Evolutionary conservation across 2,329 filamentous ascomycete species (phyloP), one percentile per base, ranked within the genome.

Genomic region (Cucurbitaria berberidis): DNA sequence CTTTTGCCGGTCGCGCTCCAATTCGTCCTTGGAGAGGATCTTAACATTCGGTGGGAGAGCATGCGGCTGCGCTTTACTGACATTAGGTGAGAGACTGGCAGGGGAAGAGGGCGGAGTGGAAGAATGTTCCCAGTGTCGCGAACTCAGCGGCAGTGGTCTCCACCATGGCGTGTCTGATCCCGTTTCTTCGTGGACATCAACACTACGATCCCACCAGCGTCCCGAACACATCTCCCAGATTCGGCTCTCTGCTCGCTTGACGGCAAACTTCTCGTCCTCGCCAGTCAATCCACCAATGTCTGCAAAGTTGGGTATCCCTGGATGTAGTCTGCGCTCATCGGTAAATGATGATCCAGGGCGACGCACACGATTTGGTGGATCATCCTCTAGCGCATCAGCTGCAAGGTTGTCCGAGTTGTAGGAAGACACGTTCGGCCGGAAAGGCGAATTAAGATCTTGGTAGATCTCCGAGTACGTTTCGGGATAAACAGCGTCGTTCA

Each of bases 231-330:
- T 85, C 75, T 95, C 89, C 90, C 89, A 95, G 3, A 95, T 77
- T n/a, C 90, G 79, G 60, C 87, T 90, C 38, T 85, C 81, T 1
- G 90, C 90, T 21, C 90, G 81, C 73, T 90, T 90, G 63, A 91
- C 93, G 0, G 90, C 90, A 69, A 95, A 95, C 11, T 85, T 81
- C 72, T 93, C 90, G 70, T 93, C 90, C 69, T 93, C 89, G 11
- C 90, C 90, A 0, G 88, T 93, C 65, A 93, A 89, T 0, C 84
- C 85, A 10, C 81, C 78, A 0, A 87, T 82, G 58, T 87, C 86
- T 44, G 80, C 83, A 67, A 93, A 95, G 67, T 93, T 83, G 0
- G 78, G 78, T 34, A 53, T 55, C 18, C 38, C 55, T 13, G 53
- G 53, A 7, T 51, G 48, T 10, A 50, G 15, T 38, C 54, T 53